Evolutionary conservation across 345 rosid species (phyloP), one percentile per base, ranked within the genome.

Genomic region (Camelina hispida): DNA sequence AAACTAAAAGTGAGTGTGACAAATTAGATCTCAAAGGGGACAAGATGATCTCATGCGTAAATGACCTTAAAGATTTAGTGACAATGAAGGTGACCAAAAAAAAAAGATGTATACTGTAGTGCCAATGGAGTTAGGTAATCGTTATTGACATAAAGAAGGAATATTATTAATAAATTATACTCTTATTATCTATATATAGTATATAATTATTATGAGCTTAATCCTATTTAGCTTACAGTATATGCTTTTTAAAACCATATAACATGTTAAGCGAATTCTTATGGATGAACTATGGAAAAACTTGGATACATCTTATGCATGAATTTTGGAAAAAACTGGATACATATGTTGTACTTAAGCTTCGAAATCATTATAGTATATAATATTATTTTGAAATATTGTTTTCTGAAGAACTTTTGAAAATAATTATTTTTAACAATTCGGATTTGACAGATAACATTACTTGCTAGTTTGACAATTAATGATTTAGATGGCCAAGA

Each of bases 31-130:
- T 56, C 57, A 55, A 46, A 65, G 57, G 71, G 78, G 71, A 73
- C 58, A 73, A 73, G 65, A 55, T 73, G 77, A 73, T 73, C 65
- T 73, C 77, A 73, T 73, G 65, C 58, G 30, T 73, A 64, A 65
- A 50, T 35, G 65, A 55, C 65, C 63, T 65, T 73, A 16, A 18
- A 55, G 50, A 64, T 64, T 65, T 20, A 20, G 53, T 62, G 76
- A 53, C 42, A 40, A n/a, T 55, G 60, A 55, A 14, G 18, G 60
- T 28, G 38, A 28, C 18, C 25, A 25, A 25, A 30, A 55, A 55
- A 28, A 5, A 25, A 13, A 40, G 50, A 9, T n/a, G n/a, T 34
- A 20, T 35, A 59, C 22, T 20, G 22, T 20, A 20, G 54, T 62
- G 76, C 62, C 43, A 28, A 40, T 52, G 65, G 57, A 73, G 71